phyloP scores from a whole-genome alignment of 805 yeast species.

The Cyberlindnera meyerae region DNA sequence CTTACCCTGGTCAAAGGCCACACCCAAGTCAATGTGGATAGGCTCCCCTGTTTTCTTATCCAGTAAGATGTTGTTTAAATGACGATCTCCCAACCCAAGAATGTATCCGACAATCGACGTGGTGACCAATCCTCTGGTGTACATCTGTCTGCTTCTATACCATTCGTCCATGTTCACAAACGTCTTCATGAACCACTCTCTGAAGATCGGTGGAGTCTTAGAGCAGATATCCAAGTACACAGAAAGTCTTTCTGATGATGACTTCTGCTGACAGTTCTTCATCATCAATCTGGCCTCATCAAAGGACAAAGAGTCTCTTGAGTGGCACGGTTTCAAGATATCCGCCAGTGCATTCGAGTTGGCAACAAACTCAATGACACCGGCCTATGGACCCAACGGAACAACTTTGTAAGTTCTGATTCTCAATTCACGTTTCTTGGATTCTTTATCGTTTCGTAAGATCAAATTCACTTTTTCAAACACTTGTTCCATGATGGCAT shows the following conservation, averaged over 20 bases:
- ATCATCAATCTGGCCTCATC: slow-evolving; percentile 60
- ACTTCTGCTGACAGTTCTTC: slow-evolving; percentile 49
- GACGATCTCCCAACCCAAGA: slow-evolving; percentile 93
- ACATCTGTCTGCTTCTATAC: slow-evolving; percentile 60
- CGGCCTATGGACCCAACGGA: slow-evolving; percentile 83
- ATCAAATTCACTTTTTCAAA: slow-evolving; percentile 78
- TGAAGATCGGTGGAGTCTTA: slow-evolving; percentile 60
- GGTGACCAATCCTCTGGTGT: slow-evolving; percentile 76
- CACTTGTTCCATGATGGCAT: slow-evolving; percentile 96
- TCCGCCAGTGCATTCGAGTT: slow-evolving; percentile 70
- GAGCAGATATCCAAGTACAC: slow-evolving; percentile 43
- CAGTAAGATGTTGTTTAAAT: slow-evolving; percentile 82
- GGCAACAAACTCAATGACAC: slow-evolving; percentile 85
- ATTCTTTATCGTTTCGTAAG: slow-evolving; percentile 48
- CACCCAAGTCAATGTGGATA: slow-evolving; percentile 92
- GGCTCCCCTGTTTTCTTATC: slow-evolving; percentile 86
- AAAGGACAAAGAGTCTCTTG: slow-evolving; percentile 41
- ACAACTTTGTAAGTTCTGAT: slow-evolving; percentile 85
- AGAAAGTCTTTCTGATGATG: slow-evolving; percentile 38
- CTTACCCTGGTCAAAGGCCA: slow-evolving; percentile 93
- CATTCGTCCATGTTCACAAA: slow-evolving; percentile 68
- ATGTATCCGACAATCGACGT: slow-evolving; percentile 84
- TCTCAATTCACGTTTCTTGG: slow-evolving; percentile 51
- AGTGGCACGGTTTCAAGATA: slow-evolving; percentile 61
- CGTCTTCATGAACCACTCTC: slow-evolving; percentile 63